Evolutionary conservation across 2,329 filamentous ascomycete species (phyloP).

Genomic region (Calcarisporium arbuscula): DNA sequence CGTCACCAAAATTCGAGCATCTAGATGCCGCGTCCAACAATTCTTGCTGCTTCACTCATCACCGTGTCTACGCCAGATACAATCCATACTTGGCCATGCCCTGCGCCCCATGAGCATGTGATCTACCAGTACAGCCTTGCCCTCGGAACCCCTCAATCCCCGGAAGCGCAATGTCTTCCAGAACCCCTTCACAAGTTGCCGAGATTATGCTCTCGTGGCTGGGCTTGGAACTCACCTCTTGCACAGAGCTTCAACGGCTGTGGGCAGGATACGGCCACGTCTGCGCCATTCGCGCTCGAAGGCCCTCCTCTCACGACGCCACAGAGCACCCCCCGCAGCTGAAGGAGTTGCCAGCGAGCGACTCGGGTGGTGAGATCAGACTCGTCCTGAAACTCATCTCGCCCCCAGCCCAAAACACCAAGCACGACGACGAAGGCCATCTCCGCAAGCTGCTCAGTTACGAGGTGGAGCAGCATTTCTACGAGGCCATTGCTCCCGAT

Average conservation of each 20-base stretch:
- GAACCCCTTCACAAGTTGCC: too few relatives aligned
- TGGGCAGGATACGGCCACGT: conserved; percentile 52
- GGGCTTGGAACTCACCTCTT: conserved; percentile 32
- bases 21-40: too few relatives aligned
- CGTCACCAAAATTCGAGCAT: too few relatives aligned
- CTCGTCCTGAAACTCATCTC: conserved; percentile 56
- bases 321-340: not conserved
- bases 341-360: not conserved
- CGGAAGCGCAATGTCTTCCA: too few relatives aligned
- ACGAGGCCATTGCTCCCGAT: conserved; percentile 45
- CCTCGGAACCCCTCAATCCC: too few relatives aligned
- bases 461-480: conserved; percentile 61
- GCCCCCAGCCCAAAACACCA: conserved; percentile 32
- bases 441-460: conserved; percentile 61
- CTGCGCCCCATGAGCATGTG: too few relatives aligned
- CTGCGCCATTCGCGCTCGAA: conserved; percentile 43
- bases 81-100: too few relatives aligned
- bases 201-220: conserved; percentile 32
- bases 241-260: conserved; percentile 33
- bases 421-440: conserved; percentile 49
- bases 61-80: too few relatives aligned
- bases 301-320: conserved; percentile 15
- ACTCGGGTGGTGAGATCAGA: conserved; percentile 17
- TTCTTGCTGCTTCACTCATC: too few relatives aligned
- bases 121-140: too few relatives aligned